phyloP scores from a whole-genome alignment of 2,329 filamentous ascomycete genomes.

The Beauveria brongniartii region DNA sequence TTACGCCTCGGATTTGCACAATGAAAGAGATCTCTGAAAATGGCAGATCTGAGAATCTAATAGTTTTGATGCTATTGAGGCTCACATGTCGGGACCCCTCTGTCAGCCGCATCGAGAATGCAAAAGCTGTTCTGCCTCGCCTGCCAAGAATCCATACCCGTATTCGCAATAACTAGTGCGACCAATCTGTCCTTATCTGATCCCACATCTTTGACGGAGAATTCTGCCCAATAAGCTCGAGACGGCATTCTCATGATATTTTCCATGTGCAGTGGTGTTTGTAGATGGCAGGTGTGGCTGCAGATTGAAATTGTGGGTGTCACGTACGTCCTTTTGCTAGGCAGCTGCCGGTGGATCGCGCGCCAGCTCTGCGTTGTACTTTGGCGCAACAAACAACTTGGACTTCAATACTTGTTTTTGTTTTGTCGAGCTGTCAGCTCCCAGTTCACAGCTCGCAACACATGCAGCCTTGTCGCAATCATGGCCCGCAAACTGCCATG shows the following conservation, averaged over 20 bases:
- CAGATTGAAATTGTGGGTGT: background rate
- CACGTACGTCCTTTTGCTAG: background rate
- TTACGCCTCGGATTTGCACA: conserved; percentile 5
- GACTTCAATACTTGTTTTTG: background rate
- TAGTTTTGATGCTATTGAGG: no score
- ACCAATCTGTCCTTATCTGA: no score
- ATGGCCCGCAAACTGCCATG: conserved; percentile 48
- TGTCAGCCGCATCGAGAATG: no score
- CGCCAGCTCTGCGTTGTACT: background rate
- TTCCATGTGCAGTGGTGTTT: background rate
- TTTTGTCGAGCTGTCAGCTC: no score
- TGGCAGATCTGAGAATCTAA: no score
- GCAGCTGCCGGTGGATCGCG: background rate
- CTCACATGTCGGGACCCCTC: no score
- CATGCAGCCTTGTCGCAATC: background rate
- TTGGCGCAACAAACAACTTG: background rate
- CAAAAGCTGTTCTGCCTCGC: background rate
- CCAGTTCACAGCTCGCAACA: no score
- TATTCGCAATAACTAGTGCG: background rate
- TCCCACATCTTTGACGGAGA: no score
- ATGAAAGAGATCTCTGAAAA: background rate
- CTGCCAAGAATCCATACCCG: background rate
- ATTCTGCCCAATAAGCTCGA: no score
- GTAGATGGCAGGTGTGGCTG: background rate
- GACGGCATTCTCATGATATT: no score